phyloP scores from a whole-genome alignment of 176 grass and related monocot species.

The Saccharum spontaneum region DNA sequence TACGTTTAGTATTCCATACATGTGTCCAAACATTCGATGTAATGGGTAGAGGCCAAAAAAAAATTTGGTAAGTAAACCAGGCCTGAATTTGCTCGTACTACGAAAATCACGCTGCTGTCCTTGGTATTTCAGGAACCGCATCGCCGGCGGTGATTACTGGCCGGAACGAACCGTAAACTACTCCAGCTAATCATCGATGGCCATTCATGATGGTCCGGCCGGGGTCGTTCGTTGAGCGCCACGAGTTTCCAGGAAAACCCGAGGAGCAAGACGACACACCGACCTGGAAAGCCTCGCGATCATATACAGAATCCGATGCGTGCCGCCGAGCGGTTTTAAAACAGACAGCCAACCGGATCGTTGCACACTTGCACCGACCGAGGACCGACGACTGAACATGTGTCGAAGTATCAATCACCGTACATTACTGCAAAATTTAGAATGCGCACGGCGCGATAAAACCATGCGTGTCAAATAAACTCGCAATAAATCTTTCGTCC shows the following conservation, averaged over 20 bases:
- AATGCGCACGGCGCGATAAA: no score
- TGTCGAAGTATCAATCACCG: no score
- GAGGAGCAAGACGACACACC: slow-evolving; percentile 33
- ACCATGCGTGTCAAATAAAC: no score
- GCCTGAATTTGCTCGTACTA: neutral
- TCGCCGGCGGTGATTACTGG: neutral
- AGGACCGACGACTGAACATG: no score
- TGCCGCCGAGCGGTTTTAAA: neutral
- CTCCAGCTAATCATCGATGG: slow-evolving; percentile 22
- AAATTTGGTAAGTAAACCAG: no score
- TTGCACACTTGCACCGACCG: no score
- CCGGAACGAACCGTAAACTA: slow-evolving; percentile 3
- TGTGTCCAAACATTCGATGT: no score
- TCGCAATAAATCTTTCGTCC: no score
- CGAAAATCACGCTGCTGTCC: neutral
- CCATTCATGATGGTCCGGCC: neutral
- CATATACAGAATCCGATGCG: neutral
- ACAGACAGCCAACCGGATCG: no score
- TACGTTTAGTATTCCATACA: no score
- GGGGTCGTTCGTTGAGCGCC: neutral
- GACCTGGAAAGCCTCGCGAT: slow-evolving; percentile 5
- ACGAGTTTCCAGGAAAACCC: slow-evolving; percentile 12
- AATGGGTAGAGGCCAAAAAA: no score
- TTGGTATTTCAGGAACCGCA: slow-evolving; percentile 3
- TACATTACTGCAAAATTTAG: no score